Conservation (phyloP, 495 filamentous ascomycete species). For the Glarea lozoyensis region DNA sequence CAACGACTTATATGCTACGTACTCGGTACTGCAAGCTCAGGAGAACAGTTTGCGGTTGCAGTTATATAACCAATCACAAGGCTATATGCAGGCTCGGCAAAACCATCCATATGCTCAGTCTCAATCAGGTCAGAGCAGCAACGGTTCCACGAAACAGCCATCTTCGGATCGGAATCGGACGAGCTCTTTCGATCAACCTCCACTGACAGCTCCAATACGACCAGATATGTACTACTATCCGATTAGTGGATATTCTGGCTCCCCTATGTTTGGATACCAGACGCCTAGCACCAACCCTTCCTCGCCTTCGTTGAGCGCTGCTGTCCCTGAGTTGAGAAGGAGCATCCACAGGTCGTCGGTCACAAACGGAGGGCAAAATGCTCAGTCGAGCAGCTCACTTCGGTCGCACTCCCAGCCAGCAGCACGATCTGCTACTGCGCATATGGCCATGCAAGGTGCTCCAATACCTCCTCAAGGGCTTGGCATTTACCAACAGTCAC, state of each 20-base stretch:
- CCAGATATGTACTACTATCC: conserved; percentile 37
- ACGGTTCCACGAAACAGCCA: conserved; percentile 12
- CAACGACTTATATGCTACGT: conserved; percentile 34
- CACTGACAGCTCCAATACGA: conserved; percentile 39
- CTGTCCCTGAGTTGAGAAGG: conserved; percentile 36
- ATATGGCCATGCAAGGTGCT: conserved; percentile 13
- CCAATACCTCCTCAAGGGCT: conserved; percentile 25
- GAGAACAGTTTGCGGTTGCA: conserved; percentile 37
- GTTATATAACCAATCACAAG: conserved; percentile 37
- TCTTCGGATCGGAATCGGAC: conserved; percentile 38
- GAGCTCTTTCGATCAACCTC: conserved; percentile 39
- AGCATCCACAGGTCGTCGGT: conserved; percentile 37
- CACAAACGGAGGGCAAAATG: conserved; percentile 27
- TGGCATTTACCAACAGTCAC: conserved; percentile 20
- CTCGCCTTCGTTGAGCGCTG: conserved; percentile 32
- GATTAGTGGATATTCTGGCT: conserved; percentile 14
- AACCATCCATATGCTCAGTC: conserved; percentile 35
- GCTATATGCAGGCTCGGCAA: conserved; percentile 34
- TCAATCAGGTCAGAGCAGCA: conserved; percentile 31
- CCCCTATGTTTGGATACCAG: conserved; percentile 17
- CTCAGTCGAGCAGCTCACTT: conserved; percentile 30
- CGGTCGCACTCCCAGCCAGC: conserved; percentile 51
- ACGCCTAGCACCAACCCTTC: conserved; percentile 33
- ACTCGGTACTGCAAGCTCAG: conserved; percentile 25
- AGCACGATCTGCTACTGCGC: conserved; percentile 28